Evolutionary conservation across 371 early-diverging fungal genomes (phyloP).

Genomic region (Mortierella sp.): DNA sequence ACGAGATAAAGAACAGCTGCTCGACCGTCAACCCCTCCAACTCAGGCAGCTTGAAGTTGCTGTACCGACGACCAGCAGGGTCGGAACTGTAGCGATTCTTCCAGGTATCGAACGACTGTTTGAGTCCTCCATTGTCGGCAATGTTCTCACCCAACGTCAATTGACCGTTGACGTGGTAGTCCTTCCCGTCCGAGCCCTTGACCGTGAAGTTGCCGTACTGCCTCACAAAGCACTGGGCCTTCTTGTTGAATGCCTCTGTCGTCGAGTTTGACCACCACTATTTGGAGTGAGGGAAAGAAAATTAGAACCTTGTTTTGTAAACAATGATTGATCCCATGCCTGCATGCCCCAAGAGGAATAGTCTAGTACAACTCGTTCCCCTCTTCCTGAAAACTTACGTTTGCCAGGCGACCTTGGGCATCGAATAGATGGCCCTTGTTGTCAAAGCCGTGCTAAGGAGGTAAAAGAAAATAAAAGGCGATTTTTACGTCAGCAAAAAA

Average conservation of each 20-base stretch:
- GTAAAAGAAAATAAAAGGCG: not conserved
- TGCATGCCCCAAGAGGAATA: not conserved
- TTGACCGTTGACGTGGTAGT: conserved; percentile 65
- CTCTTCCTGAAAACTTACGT: conserved; percentile 30
- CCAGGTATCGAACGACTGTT: conserved; percentile 61
- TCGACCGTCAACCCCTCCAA: conserved; percentile 55
- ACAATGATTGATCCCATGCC: not conserved
- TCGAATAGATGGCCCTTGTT: conserved; percentile 69
- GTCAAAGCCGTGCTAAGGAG: conserved; percentile 68
- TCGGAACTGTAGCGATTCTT: conserved; percentile 33
- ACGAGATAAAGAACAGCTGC: conserved; percentile 69
- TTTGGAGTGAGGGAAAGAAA: not conserved
- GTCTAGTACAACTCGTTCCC: no score
- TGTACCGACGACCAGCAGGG: not conserved
- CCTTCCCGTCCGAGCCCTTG: conserved; percentile 23
- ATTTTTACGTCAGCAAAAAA: not conserved
- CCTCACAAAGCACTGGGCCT: conserved; percentile 70
- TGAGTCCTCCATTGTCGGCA: conserved; percentile 83
- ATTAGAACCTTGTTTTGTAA: not conserved
- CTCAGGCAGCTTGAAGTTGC: conserved; percentile 17
- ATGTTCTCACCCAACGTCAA: conserved; percentile 79
- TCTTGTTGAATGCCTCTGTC: conserved; percentile 60
- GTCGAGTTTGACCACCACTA: conserved; percentile 79
- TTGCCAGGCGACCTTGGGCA: conserved; percentile 54
- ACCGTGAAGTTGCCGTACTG: conserved; percentile 70